Percentiles rank a stretch among this genome's conserved stretches.
Conservation (phyloP, 352 stramenopile genomes). For the Peronospora belbahrii region DNA sequence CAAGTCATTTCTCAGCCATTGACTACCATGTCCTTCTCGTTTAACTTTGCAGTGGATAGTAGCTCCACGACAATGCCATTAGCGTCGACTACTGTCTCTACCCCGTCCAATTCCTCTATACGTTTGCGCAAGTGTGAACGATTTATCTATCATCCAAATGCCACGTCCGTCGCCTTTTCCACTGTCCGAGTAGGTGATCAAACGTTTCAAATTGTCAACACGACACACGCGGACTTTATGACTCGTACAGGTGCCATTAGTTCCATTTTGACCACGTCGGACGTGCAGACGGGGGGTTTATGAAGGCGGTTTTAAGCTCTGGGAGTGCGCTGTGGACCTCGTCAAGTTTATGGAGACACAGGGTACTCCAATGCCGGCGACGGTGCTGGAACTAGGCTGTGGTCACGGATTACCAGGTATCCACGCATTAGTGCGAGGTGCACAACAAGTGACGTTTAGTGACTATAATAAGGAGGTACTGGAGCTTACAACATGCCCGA, state of each 20-base stretch:
- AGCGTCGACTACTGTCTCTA: background rate
- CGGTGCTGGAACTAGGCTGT: conserved; percentile 71
- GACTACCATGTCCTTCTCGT: conserved; percentile 34
- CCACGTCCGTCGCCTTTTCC: conserved; percentile 17
- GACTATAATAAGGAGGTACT: conserved; percentile 87
- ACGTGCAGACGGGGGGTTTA: conserved; percentile 76
- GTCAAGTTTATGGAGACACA: conserved; percentile 40
- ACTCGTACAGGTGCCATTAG: conserved; percentile 49
- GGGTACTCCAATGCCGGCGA: conserved; percentile 16
- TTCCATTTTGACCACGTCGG: conserved; percentile 61
- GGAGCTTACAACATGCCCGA: conserved; percentile 77
- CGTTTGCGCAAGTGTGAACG: conserved; percentile 45
- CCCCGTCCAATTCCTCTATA: background rate
- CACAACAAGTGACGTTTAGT: conserved; percentile 63
- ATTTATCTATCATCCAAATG: conserved; percentile 30
- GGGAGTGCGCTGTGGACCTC: conserved; percentile 75
- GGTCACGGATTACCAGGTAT: conserved; percentile 75
- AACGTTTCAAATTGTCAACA: conserved; percentile 60
- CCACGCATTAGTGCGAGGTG: conserved; percentile 57
- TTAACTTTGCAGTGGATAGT: conserved; percentile 53
- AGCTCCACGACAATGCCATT: background rate
- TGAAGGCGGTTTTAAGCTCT: conserved; percentile 84
- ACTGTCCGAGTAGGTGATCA: conserved; percentile 27
- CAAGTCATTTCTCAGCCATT: no score
- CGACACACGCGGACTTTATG: conserved; percentile 40